Base-by-base conservation (phyloP, 2,329 filamentous ascomycete genomes). In the Scolecobasidium constrictum region DNA sequence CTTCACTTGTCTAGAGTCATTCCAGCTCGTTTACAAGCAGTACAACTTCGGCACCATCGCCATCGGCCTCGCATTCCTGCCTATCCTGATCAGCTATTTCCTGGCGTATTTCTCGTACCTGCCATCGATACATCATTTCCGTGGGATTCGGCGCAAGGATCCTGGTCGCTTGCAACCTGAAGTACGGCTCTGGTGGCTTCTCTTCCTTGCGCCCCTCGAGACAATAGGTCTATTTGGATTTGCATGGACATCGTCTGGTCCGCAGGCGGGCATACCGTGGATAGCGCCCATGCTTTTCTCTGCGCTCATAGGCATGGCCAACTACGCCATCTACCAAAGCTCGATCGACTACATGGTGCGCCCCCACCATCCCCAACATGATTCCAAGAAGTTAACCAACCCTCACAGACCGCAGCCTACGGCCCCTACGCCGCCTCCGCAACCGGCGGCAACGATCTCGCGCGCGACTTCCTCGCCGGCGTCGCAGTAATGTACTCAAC, bases 291-390 rank as follows among this genome's bases (percentile, higher is more conserved):
- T 81, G 64, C 62, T 86, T 42, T 83, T 79, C 47, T 69, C 71
- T 3, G 70, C 70, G 13, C 66, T 85, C 37, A 78, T 87, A 40
- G 83, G 82, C 23, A 78, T 86, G 43, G 82, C 82, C 43, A 87
- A 85, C 54, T 83, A 82, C 46, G 66, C 73, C 23, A 83, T 84
- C 45, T 84, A 85, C 62, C 83, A 83, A 76, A 78, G 79, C 1
- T 83, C 80, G 1, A 83, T 85, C 49, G 79, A 86, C 58, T 86
- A 86, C 63, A 84, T 85, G 74, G n/a, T n/a, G n/a, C n/a, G 73
- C 20, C 7, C 6, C 6, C 12, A 13, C 23, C 19, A 12, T 19
- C 16, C 1, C 86, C 81, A 86, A 53, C 83, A 82, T 46, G 66
- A 73, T 22, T n/a, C n/a, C n/a, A n/a, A n/a, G n/a, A n/a, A n/a